Evolutionary conservation across 371 early-diverging fungal genomes (phyloP).

Genomic region (Sporodiniella umbellata): DNA sequence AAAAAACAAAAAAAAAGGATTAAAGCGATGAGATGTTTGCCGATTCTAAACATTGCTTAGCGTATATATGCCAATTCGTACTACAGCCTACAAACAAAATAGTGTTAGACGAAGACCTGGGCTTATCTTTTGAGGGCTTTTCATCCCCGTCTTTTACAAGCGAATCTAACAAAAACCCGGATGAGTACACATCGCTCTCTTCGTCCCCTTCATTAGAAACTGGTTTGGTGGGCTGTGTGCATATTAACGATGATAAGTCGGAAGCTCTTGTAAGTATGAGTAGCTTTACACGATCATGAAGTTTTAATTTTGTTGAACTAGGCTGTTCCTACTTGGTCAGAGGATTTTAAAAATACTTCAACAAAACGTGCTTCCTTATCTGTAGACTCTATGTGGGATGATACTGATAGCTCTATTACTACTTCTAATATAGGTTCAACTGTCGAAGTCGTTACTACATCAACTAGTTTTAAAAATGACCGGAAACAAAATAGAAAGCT

Average conservation of each 20-base stretch:
- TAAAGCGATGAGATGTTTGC: conserved; percentile 6
- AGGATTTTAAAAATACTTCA: conserved; percentile 21
- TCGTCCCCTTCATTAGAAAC: not conserved
- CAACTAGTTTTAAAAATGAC: conserved; percentile 5
- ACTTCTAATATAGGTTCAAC: conserved; percentile 23
- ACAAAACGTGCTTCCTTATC: conserved; percentile 37
- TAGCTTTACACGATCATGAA: too few species aligned
- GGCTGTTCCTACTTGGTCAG: conserved; percentile 47
- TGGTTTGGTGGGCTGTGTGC: not conserved
- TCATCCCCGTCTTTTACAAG: not conserved
- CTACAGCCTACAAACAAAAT: conserved; percentile 45
- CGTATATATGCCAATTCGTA: conserved; percentile 39
- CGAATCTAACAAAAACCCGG: not conserved
- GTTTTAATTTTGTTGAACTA: conserved; percentile 8
- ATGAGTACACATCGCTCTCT: not conserved
- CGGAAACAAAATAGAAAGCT: conserved; percentile 27
- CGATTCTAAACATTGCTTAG: conserved; percentile 45
- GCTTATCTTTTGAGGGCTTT: not conserved
- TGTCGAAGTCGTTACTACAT: conserved; percentile 1
- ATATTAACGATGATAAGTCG: conserved; percentile 27
- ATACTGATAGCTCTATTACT: conserved; percentile 38
- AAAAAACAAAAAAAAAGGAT: not conserved
- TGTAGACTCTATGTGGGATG: conserved; percentile 41
- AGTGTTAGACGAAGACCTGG: conserved; percentile 10
- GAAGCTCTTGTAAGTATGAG: conserved; percentile 38